Evolutionary conservation across 2,329 filamentous ascomycete genomes (phyloP), one percentile per base, ranked within the genome.

Genomic region (Rhinocladiella similis): DNA sequence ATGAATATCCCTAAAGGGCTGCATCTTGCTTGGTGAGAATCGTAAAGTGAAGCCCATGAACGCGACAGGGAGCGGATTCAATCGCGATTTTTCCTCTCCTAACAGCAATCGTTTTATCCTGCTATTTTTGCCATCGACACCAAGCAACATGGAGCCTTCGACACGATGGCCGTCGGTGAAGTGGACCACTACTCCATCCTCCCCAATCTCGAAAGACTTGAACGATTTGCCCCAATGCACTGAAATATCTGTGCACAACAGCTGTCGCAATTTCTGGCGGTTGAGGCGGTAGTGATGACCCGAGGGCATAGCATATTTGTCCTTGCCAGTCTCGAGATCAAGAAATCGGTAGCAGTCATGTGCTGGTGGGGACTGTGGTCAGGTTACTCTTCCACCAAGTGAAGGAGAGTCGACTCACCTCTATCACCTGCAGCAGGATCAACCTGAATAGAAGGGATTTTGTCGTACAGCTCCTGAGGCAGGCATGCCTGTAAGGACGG

Each of bases 271-370:
- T 45, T 67, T 66, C n/a, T 62, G 56, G 4, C 68, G 61, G 25
- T 68, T 65, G 5, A 70, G 59, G 3, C 69, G 65, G 41, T 66
- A 67, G 18, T 64, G 53, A 3, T 57, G 43, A 49, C 56, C 65
- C 0, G 68, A 68, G 1, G 68, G 68, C 19, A 70, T 67, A n/a
- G 64, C 63, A 50, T 56, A 70, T 27, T 63, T 69, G 1, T 66
- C 61, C 14, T 67, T 63, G 3, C 66, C 67, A 1, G 63, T 70
- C 9, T 65, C 59, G 1, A 69, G 62, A 39, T 70, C 63, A 29
- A 70, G 58, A 46, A 70, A 70, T 19, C 63, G 53, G 45, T 57
- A 65, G 3, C 63, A 65, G 20, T 69, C 61, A 14, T 58, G 46
- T 35, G 22, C 46, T 49, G 19, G 19, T 6, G 7, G 3, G 43